A percentile compares a stretch with the other conserved stretches of the same genome.
These are phyloP conservation scores for Keithomyces neogunnii DNA, from an alignment of 2,329 filamentous ascomycete species.

Conservation along the genomic window DNA sequence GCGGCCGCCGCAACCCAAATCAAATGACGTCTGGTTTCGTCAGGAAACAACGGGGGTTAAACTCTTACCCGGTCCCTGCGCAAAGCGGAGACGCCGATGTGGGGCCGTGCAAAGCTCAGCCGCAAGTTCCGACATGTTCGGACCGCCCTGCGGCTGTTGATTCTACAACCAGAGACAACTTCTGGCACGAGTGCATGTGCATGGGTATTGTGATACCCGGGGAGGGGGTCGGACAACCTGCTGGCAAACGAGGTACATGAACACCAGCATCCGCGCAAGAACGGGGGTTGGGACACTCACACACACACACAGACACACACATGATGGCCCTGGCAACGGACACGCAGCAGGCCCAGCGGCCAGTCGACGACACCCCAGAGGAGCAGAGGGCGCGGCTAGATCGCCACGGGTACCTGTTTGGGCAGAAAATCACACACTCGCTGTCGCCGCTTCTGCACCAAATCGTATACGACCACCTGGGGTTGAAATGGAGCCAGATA, in stretches of 20 bases:
- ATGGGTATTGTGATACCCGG: too few species aligned
- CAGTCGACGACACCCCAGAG: neutral
- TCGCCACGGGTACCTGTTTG: slow-evolving; percentile 47
- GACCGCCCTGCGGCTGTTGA: too few species aligned
- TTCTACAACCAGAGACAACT: neutral
- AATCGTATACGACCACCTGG: slow-evolving; percentile 42
- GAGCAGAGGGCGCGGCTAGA: slow-evolving; percentile 22
- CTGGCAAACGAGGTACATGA: too few species aligned
- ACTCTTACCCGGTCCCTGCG: neutral
- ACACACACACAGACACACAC: neutral
- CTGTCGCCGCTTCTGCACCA: slow-evolving; percentile 47
- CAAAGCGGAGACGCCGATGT: neutral
- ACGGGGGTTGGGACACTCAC: too few species aligned
- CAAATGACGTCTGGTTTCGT: neutral
- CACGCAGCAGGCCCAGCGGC: neutral
- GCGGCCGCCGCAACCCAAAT: too few species aligned
- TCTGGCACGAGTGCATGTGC: too few species aligned
- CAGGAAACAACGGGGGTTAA: neutral
- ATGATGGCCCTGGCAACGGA: neutral
- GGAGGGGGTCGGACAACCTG: too few species aligned
- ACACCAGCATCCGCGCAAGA: too few species aligned
- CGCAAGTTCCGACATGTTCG: neutral
- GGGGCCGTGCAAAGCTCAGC: neutral
- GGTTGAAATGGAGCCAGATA: slow-evolving; percentile 41
- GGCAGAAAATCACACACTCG: slow-evolving; percentile 46